Percentiles rank a stretch among this genome's conserved stretches.
These are phyloP conservation scores for Furcasterigmium furcatum DNA, from an alignment of 2,329 filamentous ascomycete species.

Conservation along the genomic window DNA sequence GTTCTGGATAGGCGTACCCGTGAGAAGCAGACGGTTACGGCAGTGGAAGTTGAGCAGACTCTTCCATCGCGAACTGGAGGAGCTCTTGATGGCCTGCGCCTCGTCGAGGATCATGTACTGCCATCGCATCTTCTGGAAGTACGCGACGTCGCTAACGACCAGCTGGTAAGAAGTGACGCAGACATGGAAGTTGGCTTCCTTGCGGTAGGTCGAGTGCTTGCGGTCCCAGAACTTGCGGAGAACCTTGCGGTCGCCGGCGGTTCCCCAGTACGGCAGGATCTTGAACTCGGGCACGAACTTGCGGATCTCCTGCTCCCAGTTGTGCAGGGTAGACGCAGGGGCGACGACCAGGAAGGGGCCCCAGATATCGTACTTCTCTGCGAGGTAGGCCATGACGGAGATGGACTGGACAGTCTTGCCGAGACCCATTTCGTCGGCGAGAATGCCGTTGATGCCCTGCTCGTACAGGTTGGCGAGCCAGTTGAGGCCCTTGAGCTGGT, in stretches of 20 bases:
- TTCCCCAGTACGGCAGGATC: conserved; percentile 96
- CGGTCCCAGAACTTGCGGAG: conserved; percentile 98
- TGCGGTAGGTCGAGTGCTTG: conserved; percentile 93
- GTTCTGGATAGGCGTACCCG: conserved; percentile 97
- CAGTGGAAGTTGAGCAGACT: conserved; percentile 90
- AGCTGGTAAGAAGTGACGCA: conserved; percentile 96
- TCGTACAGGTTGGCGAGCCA: conserved; percentile 99
- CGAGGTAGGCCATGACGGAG: conserved; percentile 97
- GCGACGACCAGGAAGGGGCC: conserved; percentile 96
- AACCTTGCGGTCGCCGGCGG: conserved; percentile 88
- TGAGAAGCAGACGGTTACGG: conserved; percentile 88
- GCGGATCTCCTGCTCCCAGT: conserved; percentile 98
- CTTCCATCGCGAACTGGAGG: conserved; percentile 95
- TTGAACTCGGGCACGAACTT: conserved; percentile 94
- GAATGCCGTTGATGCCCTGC: conserved; percentile 98
- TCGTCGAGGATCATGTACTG: conserved; percentile 99
- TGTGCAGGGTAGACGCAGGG: conserved; percentile 93
- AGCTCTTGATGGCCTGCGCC: conserved; percentile 98
- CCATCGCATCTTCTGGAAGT: conserved; percentile 99
- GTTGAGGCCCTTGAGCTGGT: conserved; percentile 98
- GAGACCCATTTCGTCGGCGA: conserved; percentile 99
- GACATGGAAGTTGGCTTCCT: conserved; percentile 92
- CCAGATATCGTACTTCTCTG: conserved; percentile 97
- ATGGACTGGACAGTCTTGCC: conserved; percentile 99
- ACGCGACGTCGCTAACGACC: conserved; percentile 91